Conservation (phyloP, 208 protist species). For the Leishmania major region DNA sequence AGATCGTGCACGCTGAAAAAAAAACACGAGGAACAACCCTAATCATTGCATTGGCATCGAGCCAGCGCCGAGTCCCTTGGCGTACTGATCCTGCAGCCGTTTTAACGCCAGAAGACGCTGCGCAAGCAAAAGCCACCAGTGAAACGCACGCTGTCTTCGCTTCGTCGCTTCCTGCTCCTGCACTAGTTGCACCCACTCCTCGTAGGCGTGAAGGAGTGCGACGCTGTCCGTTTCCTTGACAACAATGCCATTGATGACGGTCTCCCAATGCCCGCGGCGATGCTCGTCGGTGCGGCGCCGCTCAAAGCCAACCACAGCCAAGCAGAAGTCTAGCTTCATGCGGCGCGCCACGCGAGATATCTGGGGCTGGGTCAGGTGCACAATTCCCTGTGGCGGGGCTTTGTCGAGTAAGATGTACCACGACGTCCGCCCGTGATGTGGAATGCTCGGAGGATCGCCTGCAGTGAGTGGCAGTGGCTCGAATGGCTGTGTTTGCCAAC, state of each 20-base stretch:
- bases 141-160: constrained; percentile 70
- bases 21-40: neutral
- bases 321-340: constrained; percentile 77
- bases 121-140: constrained; percentile 85
- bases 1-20: neutral
- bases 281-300: constrained; percentile 64
- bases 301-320: constrained; percentile 79
- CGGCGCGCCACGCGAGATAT: constrained; percentile 85
- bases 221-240: constrained; percentile 58
- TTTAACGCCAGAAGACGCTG: constrained; percentile 80
- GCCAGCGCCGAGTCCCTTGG: constrained; percentile 53
- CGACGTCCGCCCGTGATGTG: constrained; percentile 72
- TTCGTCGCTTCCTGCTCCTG: constrained; percentile 84
- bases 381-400: constrained; percentile 53
- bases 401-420: constrained; percentile 85
- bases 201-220: constrained; percentile 69
- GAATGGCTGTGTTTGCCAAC: constrained; percentile 89
- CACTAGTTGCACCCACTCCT: constrained; percentile 82
- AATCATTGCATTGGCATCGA: constrained; percentile 34
- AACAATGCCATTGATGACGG: constrained; percentile 81
- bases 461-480: constrained; percentile 62
- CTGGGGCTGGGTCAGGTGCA: constrained; percentile 69
- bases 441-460: constrained; percentile 60
- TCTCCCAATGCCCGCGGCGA: constrained; percentile 79
- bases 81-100: constrained; percentile 79